These are phyloP conservation scores for Penicillium sclerotigenum DNA, from an alignment of 2,329 filamentous ascomycete species.

Conservation along the genomic window DNA sequence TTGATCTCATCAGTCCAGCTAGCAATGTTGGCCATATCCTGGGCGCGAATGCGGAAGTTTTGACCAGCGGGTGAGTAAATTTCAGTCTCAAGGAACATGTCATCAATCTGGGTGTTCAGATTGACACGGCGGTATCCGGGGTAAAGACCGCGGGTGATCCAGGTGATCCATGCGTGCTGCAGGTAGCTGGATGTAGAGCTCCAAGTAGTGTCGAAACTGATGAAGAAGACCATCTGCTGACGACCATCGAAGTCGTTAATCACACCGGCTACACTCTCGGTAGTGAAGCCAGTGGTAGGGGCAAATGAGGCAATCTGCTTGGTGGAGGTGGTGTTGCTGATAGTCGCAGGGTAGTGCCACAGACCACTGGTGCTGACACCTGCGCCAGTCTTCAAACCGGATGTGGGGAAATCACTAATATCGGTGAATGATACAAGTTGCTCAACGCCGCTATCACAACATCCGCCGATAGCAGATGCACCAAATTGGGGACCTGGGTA, in stretches of 20 bases:
- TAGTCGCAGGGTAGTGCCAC: slow-evolving; percentile 58
- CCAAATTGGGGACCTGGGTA: slow-evolving; percentile 54
- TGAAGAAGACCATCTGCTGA: slow-evolving; percentile 63
- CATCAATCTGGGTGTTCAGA: slow-evolving; percentile 59
- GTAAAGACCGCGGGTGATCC: slow-evolving; percentile 58
- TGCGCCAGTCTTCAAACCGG: slow-evolving; percentile 52
- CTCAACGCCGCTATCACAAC: slow-evolving; percentile 50
- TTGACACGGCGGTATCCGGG: slow-evolving; percentile 56
- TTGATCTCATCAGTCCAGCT: slow-evolving; percentile 43
- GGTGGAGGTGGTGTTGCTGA: slow-evolving; percentile 54
- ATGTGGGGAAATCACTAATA: slow-evolving; percentile 51
- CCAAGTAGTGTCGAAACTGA: slow-evolving; percentile 53
- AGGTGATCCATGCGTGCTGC: slow-evolving; percentile 62
- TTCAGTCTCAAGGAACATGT: slow-evolving; percentile 57
- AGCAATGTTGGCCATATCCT: slow-evolving; percentile 49
- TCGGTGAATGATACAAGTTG: slow-evolving; percentile 56
- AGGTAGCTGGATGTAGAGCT: slow-evolving; percentile 55
- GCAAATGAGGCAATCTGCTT: slow-evolving; percentile 55
- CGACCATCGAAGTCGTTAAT: slow-evolving; percentile 58
- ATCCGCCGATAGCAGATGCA: slow-evolving; percentile 43
- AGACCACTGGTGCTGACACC: slow-evolving; percentile 52
- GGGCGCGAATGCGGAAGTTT: slow-evolving; percentile 50
- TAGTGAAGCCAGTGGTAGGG: slow-evolving; percentile 41
- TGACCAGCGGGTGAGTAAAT: slow-evolving; percentile 50
- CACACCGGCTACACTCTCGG: slow-evolving; percentile 52